Evolutionary conservation across 371 early-diverging fungal species (phyloP).

Genomic region (Mucor lusitanicus): DNA sequence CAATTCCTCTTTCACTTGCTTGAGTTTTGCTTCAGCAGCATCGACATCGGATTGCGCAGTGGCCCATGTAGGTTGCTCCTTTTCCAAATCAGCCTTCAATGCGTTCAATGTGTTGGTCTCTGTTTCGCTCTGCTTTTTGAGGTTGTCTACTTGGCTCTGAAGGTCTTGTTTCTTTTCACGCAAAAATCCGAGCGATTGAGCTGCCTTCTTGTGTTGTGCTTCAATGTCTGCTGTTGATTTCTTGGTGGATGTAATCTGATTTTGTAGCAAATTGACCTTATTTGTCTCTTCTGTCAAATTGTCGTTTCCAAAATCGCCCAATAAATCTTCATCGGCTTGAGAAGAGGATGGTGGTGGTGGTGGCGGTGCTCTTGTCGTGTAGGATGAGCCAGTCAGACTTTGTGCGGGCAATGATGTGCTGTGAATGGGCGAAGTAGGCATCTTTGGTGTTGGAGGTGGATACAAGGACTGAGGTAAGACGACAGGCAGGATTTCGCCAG

Average conservation of each 20-base stretch:
- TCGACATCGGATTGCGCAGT: constrained; percentile 19
- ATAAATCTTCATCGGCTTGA: constrained; percentile 33
- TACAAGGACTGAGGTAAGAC: constrained; percentile 61
- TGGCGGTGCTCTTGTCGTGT: not conserved
- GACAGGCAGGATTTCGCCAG: constrained; percentile 74
- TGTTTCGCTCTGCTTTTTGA: constrained; percentile 4
- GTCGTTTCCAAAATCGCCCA: constrained; percentile 48
- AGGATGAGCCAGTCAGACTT: not conserved
- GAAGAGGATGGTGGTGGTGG: not conserved
- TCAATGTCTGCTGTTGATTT: constrained; percentile 26
- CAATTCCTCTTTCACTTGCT: constrained; percentile 18
- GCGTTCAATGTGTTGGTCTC: constrained; percentile 16
- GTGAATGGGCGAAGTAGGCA: not conserved
- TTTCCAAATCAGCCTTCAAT: constrained; percentile 18
- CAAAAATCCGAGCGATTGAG: constrained; percentile 23
- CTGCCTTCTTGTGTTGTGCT: constrained; percentile 21
- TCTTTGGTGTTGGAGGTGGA: constrained; percentile 25
- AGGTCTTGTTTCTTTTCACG: constrained; percentile 29
- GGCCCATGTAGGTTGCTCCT: constrained; percentile 31
- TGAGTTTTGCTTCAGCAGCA: constrained; percentile 26
- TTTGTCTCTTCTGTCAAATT: constrained; percentile 40
- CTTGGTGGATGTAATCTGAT: constrained; percentile 33
- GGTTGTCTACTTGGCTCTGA: constrained; percentile 18
- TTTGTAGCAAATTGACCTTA: constrained; percentile 41
- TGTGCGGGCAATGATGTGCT: not conserved